Evolutionary conservation across 805 yeast species (phyloP).

Genomic region (Suhomyces vadensis): DNA sequence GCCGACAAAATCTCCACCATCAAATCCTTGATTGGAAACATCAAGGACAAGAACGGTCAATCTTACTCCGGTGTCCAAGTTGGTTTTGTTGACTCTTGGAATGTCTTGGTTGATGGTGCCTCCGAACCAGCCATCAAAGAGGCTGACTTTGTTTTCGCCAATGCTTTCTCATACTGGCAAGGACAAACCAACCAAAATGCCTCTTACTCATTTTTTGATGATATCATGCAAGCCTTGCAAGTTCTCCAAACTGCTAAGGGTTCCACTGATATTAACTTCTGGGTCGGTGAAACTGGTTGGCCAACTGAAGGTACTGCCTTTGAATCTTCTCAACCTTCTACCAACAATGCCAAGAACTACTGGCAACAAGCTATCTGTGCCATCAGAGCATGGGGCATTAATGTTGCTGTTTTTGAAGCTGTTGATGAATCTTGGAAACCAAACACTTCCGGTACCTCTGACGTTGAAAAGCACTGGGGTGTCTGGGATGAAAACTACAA

Average conservation of each 20-base stretch:
- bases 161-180: conserved; percentile 99
- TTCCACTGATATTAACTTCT: conserved; percentile 79
- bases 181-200: conserved; percentile 85
- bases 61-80: conserved; percentile 72
- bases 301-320: conserved; percentile 81
- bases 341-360: conserved; percentile 71
- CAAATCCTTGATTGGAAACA: conserved; percentile 56
- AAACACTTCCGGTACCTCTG: conserved; percentile 77
- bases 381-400: conserved; percentile 93
- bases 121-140: conserved; percentile 71
- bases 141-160: conserved; percentile 84
- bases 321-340: conserved; percentile 66
- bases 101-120: conserved; percentile 79
- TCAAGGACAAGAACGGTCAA: conserved; percentile 79
- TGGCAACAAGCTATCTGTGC: conserved; percentile 92
- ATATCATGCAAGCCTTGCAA: conserved; percentile 96
- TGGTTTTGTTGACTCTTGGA: conserved; percentile 97
- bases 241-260: conserved; percentile 85
- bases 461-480: conserved; percentile 96
- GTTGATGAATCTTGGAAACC: conserved; percentile 98
- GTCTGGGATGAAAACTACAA: conserved; percentile 58
- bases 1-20: conserved; percentile 66
- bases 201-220: conserved; percentile 90
- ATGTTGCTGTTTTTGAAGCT: conserved; percentile 91
- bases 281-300: conserved; percentile 99